Percentiles rank a stretch among this genome's conserved stretches.
phyloP scores from a whole-genome alignment of 75 land plant genomes.

The Cunninghamia lanceolata region DNA sequence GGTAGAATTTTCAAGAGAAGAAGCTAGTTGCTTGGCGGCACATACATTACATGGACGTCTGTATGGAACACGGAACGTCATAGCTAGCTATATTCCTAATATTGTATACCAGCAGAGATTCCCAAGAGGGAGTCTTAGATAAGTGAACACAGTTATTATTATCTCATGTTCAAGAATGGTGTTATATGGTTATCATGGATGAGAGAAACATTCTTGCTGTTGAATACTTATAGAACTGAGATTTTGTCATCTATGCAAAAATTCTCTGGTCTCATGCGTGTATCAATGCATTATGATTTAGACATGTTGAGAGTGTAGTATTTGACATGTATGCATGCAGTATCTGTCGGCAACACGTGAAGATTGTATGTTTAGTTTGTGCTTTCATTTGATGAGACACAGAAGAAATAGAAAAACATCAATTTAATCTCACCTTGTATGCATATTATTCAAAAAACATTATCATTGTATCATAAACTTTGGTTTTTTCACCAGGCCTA shows the following conservation, averaged over 20 bases:
- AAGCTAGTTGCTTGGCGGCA: conserved; percentile 75
- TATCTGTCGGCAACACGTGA: neutral
- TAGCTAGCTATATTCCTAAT: conserved; percentile 41
- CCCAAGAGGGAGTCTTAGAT: conserved; percentile 35
- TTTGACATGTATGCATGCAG: neutral
- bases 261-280: neutral
- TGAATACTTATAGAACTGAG: neutral
- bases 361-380: neutral
- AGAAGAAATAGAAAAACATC: neutral
- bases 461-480: neutral
- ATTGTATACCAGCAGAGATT: conserved; percentile 50
- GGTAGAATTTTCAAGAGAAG: conserved; percentile 73
- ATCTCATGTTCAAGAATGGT: neutral
- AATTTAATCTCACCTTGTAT: neutral
- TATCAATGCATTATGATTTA: neutral
- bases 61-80: conserved; percentile 60
- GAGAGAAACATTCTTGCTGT: neutral
- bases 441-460: neutral
- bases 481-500: neutral
- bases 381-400: conserved; percentile 1
- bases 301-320: neutral
- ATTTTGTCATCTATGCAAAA: neutral
- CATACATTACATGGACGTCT: conserved; percentile 77
- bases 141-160: neutral
- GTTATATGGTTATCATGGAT: neutral